phyloP scores from a whole-genome alignment of 345 rosid species.

The Salix udensis region DNA sequence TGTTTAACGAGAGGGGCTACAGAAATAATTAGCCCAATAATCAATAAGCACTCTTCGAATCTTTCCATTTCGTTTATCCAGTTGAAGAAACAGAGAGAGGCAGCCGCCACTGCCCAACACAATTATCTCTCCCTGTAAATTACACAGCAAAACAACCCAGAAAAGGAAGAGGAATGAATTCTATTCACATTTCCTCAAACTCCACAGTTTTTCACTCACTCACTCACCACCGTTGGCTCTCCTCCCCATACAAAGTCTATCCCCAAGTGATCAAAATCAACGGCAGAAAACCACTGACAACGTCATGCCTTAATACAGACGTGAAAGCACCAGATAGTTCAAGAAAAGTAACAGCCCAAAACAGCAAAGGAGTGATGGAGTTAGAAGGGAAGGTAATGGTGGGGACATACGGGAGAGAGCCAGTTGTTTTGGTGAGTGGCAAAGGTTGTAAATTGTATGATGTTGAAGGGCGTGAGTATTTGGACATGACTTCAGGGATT shows the following conservation, averaged over 20 bases:
- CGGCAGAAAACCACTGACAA: neutral
- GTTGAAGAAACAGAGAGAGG: neutral
- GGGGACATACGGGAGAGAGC: slow-evolving; percentile 70
- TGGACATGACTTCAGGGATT: slow-evolving; percentile 73
- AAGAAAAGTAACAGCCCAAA: neutral
- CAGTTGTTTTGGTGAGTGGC: slow-evolving; percentile 57
- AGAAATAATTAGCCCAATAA: too few relatives aligned
- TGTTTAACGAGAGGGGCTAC: too few relatives aligned
- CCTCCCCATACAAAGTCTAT: neutral
- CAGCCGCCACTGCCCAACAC: neutral
- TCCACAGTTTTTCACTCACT: neutral
- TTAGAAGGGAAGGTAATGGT: slow-evolving; percentile 50
- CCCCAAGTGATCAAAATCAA: neutral
- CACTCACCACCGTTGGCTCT: neutral
- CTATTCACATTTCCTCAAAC: neutral
- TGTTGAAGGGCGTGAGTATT: slow-evolving; percentile 65
- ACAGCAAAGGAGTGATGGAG: slow-evolving; percentile 52
- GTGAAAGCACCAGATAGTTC: slow-evolving; percentile 2
- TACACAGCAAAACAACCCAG: neutral
- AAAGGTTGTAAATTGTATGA: slow-evolving; percentile 76
- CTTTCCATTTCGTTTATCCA: neutral
- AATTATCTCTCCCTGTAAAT: neutral
- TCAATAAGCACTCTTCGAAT: neutral
- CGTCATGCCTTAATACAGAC: neutral
- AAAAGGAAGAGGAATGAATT: neutral